These are phyloP conservation scores for Aspergillus pseudoterreus DNA, from an alignment of 2,329 filamentous ascomycete species.

Conservation along the genomic window DNA sequence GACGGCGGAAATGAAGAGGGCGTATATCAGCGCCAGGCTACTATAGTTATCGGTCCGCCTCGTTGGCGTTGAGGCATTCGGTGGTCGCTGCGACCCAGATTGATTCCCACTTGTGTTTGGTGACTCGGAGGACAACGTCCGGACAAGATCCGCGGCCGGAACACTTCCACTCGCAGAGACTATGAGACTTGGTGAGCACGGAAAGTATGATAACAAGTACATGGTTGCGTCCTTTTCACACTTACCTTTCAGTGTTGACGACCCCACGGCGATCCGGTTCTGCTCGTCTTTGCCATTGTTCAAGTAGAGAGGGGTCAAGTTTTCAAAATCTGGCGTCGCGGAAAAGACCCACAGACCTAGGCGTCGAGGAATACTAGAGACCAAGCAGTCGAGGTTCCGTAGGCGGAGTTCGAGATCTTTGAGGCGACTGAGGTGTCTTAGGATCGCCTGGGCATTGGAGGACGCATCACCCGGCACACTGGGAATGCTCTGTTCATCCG, in stretches of 20 bases:
- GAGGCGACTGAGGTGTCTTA: conserved; percentile 37
- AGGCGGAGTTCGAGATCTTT: conserved; percentile 37
- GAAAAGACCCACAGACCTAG: conserved; percentile 42
- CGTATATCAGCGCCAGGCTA: conserved; percentile 35
- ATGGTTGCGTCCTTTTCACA: background rate
- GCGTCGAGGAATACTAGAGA: conserved; percentile 34
- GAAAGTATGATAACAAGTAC: too few species aligned
- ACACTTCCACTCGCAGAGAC: conserved; percentile 35
- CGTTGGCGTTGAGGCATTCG: conserved; percentile 19
- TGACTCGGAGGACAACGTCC: conserved; percentile 30
- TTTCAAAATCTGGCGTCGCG: conserved; percentile 35
- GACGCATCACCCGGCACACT: conserved; percentile 29
- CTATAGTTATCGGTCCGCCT: conserved; percentile 29
- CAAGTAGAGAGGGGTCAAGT: conserved; percentile 25
- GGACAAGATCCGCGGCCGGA: conserved; percentile 33
- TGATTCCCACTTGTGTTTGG: conserved; percentile 17
- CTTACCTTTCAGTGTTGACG: conserved; percentile 32
- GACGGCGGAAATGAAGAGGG: conserved; percentile 38
- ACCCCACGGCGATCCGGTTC: conserved; percentile 28
- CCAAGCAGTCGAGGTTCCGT: conserved; percentile 35
- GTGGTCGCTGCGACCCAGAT: conserved; percentile 20
- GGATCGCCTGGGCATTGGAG: conserved; percentile 34
- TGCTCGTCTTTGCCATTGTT: conserved; percentile 23
- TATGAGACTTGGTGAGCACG: conserved; percentile 5
- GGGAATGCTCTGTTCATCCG: conserved; percentile 31